phyloP scores from a whole-genome alignment of 192 early-diverging fungal genomes.

The Coemansia sp. region DNA sequence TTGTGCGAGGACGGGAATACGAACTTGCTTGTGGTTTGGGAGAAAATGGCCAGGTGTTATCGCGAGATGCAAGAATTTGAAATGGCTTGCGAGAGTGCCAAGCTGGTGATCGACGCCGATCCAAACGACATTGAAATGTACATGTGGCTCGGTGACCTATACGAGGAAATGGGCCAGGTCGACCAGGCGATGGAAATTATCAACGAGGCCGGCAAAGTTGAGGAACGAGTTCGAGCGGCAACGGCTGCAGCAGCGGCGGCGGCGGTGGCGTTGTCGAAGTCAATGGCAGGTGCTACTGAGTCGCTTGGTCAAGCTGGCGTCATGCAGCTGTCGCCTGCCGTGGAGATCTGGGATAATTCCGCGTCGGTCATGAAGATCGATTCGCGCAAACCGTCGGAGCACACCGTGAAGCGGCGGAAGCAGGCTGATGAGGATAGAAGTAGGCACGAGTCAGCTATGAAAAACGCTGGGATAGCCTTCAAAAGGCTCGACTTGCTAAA shows the following conservation, averaged over 20 bases:
- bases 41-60: slow-evolving; percentile 62
- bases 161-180: slow-evolving; percentile 61
- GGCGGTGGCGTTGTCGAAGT: neutral
- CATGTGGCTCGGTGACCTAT: slow-evolving; percentile 63
- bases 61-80: slow-evolving; percentile 60
- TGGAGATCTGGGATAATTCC: neutral
- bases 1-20: slow-evolving; percentile 14
- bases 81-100: slow-evolving; percentile 58
- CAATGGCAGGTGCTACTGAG: neutral
- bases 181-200: slow-evolving; percentile 44
- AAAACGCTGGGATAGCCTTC: slow-evolving; percentile 40
- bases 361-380: slow-evolving; percentile 15
- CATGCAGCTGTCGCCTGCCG: neutral
- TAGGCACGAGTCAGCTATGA: slow-evolving; percentile 38
- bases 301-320: neutral
- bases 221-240: neutral
- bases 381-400: slow-evolving; percentile 28
- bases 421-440: slow-evolving; percentile 34
- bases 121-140: slow-evolving; percentile 62
- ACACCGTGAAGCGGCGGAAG: slow-evolving; percentile 16
- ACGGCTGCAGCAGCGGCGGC: slow-evolving; percentile 3
- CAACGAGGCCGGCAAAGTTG: slow-evolving; percentile 33
- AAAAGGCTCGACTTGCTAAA: slow-evolving; percentile 40
- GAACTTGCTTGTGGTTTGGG: slow-evolving; percentile 56
- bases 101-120: slow-evolving; percentile 55